Conservation (phyloP, 768 basidiomycete species). For the Cyclocybe cylindracea region DNA sequence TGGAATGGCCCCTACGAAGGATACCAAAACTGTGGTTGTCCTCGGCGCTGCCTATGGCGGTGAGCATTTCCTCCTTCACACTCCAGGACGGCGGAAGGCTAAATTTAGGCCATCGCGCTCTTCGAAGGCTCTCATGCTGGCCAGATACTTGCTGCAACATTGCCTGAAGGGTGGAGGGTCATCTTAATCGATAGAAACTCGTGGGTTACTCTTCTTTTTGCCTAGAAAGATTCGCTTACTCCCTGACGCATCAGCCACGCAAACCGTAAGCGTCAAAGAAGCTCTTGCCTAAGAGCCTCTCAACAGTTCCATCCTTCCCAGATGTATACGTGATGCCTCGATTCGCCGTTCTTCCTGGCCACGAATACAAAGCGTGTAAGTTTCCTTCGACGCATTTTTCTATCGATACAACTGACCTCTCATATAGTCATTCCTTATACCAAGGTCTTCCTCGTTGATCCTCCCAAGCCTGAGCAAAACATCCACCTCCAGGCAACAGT, state of each 20-base stretch:
- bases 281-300: not conserved
- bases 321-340: conserved; percentile 63
- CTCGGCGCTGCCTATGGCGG: conserved; percentile 61
- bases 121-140: conserved; percentile 48
- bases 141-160: conserved; percentile 44
- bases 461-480: conserved; percentile 21
- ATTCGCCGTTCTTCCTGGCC: conserved; percentile 55
- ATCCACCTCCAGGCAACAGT: conserved; percentile 48
- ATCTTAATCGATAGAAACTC: conserved; percentile 62
- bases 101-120: conserved; percentile 5
- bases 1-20: conserved; percentile 14
- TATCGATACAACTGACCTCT: not conserved
- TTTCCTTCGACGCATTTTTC: conserved; percentile 1
- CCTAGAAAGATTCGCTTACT: not conserved
- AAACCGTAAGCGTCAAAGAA: conserved; percentile 36
- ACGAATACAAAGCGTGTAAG: conserved; percentile 68
- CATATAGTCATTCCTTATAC: conserved; percentile 53
- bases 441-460: conserved; percentile 40
- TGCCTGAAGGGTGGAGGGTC: conserved; percentile 55
- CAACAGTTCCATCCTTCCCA: conserved; percentile 8
- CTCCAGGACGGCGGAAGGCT: not conserved
- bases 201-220: conserved; percentile 29
- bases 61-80: conserved; percentile 9
- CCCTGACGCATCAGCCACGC: conserved; percentile 35
- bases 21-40: conserved; percentile 46